Base-by-base conservation (phyloP, 108 stramenopile species). In the Skeletonema marinoi region DNA sequence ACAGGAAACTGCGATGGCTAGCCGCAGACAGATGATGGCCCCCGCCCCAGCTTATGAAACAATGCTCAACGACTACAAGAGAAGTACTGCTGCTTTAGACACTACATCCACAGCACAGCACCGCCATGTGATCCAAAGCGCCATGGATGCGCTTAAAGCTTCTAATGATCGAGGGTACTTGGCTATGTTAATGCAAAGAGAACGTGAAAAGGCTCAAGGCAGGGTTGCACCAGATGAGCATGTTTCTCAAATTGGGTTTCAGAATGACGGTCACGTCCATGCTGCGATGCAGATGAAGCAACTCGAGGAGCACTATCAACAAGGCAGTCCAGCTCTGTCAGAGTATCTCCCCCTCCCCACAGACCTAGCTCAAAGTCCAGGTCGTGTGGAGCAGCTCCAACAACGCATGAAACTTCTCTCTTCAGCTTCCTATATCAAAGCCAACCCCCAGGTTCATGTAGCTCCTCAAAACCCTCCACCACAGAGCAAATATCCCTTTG, bases 251-350 rank as follows among this genome's bases (percentile, higher is more conserved):
- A 2, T n/a, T 19, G 35, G 42, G 32, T 41, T 19, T 54, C 64
- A 65, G 36, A 25, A 25, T 25, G 25, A 25, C 25, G 21, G 64
- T 1, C 62, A 21, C 2, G 11, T 74, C 54, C 17, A 38, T 36
- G 42, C 62, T 39, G 73, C 77, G 21, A 65, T 78, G 70, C 70
- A 70, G 16, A 65, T 70, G 54, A 44, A 50, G 36, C 66, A 78
- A 30, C 42, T 64, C 29, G 77, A 78, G 25, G 32, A 65, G 19
- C 33, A 33, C 12, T 69, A 51, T 51, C 50, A 19, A 51, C 36
- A 21, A 14, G 50, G 4, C 4, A 21, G 19, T 8, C 8, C 50
- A 6, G 50, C 17, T 21, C n/a, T 19, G 5, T 6, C 50, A 7
- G 50, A 51, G 50, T 21, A 21, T 4, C 3, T 7, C 14, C 50